A percentile compares a stretch with the other conserved stretches of the same genome.
phyloP scores from a whole-genome alignment of 129 eudicot species.

The Artemisia annua region DNA sequence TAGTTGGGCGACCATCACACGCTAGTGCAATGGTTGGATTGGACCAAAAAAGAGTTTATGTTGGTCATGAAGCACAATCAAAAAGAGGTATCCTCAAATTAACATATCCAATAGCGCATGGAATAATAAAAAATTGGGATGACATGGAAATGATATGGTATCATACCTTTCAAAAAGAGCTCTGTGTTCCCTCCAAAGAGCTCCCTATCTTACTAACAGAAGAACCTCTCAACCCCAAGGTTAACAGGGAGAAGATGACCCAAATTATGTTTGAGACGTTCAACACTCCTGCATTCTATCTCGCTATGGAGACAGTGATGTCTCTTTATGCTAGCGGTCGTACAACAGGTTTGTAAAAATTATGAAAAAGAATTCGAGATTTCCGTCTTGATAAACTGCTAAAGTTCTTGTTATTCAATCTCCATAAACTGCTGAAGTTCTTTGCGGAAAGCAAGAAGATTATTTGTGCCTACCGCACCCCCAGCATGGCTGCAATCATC shows the following conservation, averaged over 20 bases:
- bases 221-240: conserved; percentile 64
- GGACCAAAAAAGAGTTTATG: conserved; percentile 66
- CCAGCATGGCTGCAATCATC: too few relatives aligned
- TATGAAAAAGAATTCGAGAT: too few relatives aligned
- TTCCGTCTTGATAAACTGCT: too few relatives aligned
- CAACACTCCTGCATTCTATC: conserved; percentile 63
- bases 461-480: too few relatives aligned
- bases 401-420: too few relatives aligned
- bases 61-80: conserved; percentile 68
- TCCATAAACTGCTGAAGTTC: too few relatives aligned
- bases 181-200: conserved; percentile 74
- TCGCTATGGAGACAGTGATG: conserved; percentile 57
- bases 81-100: conserved; percentile 68
- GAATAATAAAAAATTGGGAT: conserved; percentile 73
- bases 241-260: conserved; percentile 63
- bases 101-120: conserved; percentile 63
- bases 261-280: conserved; percentile 64
- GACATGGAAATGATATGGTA: conserved; percentile 83
- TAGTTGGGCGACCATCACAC: conserved; percentile 65
- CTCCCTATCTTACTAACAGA: conserved; percentile 67
- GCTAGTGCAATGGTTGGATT: conserved; percentile 66
- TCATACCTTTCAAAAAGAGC: conserved; percentile 72
- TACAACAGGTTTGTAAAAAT: conserved; percentile 49
- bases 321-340: conserved; percentile 79
- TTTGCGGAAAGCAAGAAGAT: too few relatives aligned